A percentile compares a stretch with the other conserved stretches of the same genome.
These are phyloP conservation scores for Pythium apleroticum DNA, from an alignment of 352 stramenopile genomes.

Conservation along the genomic window DNA sequence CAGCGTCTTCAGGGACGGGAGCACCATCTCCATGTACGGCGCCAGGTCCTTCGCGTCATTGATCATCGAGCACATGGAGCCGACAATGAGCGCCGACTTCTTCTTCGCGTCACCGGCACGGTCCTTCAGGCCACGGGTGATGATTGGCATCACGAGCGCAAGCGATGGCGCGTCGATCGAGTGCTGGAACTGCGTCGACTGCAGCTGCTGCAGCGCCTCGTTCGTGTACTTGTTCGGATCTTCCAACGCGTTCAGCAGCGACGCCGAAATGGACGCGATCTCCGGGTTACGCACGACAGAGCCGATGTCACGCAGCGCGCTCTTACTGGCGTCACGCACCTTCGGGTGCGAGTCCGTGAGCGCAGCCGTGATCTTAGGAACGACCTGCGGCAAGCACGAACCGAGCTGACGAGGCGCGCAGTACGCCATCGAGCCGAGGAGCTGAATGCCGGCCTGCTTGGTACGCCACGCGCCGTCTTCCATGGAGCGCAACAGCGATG, in stretches of 20 bases:
- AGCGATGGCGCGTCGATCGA: conserved; percentile 99
- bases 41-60: conserved; percentile 97
- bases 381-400: conserved; percentile 97
- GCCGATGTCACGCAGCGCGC: conserved; percentile 96
- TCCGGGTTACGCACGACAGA: conserved; percentile 99
- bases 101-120: conserved; percentile 97
- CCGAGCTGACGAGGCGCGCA: conserved; percentile 99
- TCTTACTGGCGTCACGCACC: conserved; percentile 96
- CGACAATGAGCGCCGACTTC: conserved; percentile 98
- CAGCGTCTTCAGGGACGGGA: conserved; percentile 95
- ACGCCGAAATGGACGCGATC: conserved; percentile 94
- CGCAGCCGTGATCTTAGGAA: conserved; percentile 97
- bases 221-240: conserved; percentile 93
- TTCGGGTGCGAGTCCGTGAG: conserved; percentile 99
- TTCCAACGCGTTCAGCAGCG: conserved; percentile 95
- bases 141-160: conserved; percentile 98
- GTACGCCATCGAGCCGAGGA: conserved; percentile 96
- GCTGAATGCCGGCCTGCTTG: conserved; percentile 98
- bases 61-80: conserved; percentile 99
- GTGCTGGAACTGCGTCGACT: conserved; percentile 98
- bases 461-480: conserved; percentile 95
- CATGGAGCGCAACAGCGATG: conserved; percentile 95
- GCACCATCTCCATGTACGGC: conserved; percentile 97
- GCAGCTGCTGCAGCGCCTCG: conserved; percentile 95
- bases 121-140: conserved; percentile 98